Percentiles rank a stretch among this genome's conserved stretches.
These are phyloP conservation scores for Trichoderma brevicompactum DNA, from an alignment of 2,329 filamentous ascomycete genomes.

Conservation along the genomic window DNA sequence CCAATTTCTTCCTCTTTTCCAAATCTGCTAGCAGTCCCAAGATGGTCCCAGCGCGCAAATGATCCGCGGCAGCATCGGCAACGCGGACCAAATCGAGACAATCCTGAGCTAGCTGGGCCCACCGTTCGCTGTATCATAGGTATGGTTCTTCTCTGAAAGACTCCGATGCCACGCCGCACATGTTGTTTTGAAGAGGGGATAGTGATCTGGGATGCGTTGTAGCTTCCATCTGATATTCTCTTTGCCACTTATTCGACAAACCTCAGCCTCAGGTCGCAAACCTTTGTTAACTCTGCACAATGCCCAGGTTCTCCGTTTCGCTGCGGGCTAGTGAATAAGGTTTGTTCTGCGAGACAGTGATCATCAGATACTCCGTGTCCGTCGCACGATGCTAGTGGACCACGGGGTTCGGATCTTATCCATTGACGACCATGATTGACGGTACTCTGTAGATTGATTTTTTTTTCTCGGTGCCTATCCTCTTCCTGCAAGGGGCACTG, in stretches of 20 bases:
- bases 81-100: slow-evolving; percentile 22
- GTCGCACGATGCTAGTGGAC: slow-evolving; percentile 22
- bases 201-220: background rate
- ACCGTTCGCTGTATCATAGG: slow-evolving; percentile 8
- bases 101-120: slow-evolving; percentile 8
- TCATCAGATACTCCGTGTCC: slow-evolving; percentile 23
- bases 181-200: too few species aligned
- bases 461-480: background rate
- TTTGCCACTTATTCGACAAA: background rate
- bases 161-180: too few species aligned
- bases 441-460: background rate
- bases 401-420: slow-evolving; percentile 8
- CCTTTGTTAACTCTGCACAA: background rate
- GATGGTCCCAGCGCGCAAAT: slow-evolving; percentile 9
- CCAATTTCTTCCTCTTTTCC: background rate
- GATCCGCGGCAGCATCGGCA: slow-evolving; percentile 27
- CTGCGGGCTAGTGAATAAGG: slow-evolving; percentile 8
- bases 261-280: too few species aligned
- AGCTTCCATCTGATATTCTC: background rate
- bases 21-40: background rate
- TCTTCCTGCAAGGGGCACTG: slow-evolving; percentile 7
- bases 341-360: slow-evolving; percentile 16
- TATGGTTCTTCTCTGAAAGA: too few species aligned
- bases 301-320: background rate
- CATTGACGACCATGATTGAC: background rate